Conservation (phyloP, 225 moss, liverwort and hornwort species). For the Rhytidiadelphus loreus region DNA sequence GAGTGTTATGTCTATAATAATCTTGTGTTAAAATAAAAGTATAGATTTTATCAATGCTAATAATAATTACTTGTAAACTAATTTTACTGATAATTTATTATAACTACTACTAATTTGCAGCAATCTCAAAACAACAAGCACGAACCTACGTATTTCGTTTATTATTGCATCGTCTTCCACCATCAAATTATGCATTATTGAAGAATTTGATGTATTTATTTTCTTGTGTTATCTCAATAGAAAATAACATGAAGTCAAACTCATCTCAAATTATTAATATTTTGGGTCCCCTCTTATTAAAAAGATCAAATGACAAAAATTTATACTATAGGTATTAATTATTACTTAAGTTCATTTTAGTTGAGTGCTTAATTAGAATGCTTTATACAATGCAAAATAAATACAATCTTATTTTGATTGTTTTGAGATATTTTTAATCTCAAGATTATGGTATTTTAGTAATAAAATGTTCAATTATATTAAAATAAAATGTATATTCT, state of each 20-base stretch:
- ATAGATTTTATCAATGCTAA: too few relatives aligned
- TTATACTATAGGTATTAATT: neutral
- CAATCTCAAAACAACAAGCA: slow-evolving; percentile 51
- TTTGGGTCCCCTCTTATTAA: slow-evolving; percentile 45
- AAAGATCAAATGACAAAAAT: neutral
- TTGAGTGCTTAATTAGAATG: neutral
- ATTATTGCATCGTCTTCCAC: slow-evolving; percentile 45
- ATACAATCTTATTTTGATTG: rapidly evolving
- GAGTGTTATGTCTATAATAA: rapidly evolving
- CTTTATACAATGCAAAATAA: neutral
- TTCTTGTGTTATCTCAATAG: neutral
- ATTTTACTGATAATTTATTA: neutral
- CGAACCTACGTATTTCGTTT: slow-evolving; percentile 44
- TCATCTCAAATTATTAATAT: slow-evolving; percentile 26
- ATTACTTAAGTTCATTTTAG: too few relatives aligned
- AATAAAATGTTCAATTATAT: neutral
- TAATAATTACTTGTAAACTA: too few relatives aligned
- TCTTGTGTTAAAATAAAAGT: neutral
- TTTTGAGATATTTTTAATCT: neutral
- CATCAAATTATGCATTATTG: slow-evolving; percentile 37
- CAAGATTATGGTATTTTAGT: neutral
- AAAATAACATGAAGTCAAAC: neutral
- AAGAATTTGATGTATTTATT: slow-evolving; percentile 42
- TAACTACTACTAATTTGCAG: neutral
- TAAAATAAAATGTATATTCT: neutral